phyloP scores from a whole-genome alignment of 1,284 basidiomycete genomes.

The Farysia itapuensis region DNA sequence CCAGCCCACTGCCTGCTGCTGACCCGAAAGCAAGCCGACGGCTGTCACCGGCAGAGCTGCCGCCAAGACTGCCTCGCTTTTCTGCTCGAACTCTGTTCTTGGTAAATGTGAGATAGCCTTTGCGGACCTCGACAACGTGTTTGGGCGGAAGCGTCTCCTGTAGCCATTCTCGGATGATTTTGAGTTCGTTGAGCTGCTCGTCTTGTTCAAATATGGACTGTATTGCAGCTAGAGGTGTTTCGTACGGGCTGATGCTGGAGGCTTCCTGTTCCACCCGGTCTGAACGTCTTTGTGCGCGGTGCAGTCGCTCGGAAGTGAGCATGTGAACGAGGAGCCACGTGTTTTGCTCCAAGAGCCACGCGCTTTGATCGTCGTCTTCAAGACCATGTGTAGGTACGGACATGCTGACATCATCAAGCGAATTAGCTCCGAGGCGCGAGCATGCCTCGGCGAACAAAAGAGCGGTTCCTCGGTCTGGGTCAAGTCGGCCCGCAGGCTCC shows the following conservation, averaged over 20 bases:
- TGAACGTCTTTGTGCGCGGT: constrained; percentile 31
- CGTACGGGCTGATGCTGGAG: constrained; percentile 14
- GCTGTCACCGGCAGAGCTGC: constrained; percentile 7
- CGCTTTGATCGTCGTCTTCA: constrained; percentile 29
- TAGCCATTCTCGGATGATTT: constrained; percentile 57
- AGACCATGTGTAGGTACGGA: constrained; percentile 10
- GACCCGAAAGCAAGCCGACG: constrained; percentile 23
- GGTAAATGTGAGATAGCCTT: constrained; percentile 57
- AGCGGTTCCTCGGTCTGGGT: constrained; percentile 39
- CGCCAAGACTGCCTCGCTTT: constrained; percentile 35
- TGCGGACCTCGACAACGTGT: constrained; percentile 55
- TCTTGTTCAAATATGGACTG: constrained; percentile 46
- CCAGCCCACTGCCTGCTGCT: constrained; percentile 26
- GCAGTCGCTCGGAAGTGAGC: constrained; percentile 34
- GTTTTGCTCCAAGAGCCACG: constrained; percentile 47
- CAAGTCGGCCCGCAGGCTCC: constrained; percentile 31
- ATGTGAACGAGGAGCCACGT: constrained; percentile 49
- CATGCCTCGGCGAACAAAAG: constrained; percentile 48
- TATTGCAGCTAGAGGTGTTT: constrained; percentile 53
- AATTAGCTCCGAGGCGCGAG: constrained; percentile 18
- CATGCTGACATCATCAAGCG: constrained; percentile 39
- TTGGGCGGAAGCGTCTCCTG: constrained; percentile 44
- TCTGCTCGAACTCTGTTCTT: constrained; percentile 53
- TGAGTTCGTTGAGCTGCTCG: constrained; percentile 51
- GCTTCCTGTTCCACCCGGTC: constrained; percentile 6